Evolutionary conservation across 495 filamentous ascomycete genomes (phyloP), one percentile per base, ranked within the genome.

Genomic region (Aspergillus nanangensis): DNA sequence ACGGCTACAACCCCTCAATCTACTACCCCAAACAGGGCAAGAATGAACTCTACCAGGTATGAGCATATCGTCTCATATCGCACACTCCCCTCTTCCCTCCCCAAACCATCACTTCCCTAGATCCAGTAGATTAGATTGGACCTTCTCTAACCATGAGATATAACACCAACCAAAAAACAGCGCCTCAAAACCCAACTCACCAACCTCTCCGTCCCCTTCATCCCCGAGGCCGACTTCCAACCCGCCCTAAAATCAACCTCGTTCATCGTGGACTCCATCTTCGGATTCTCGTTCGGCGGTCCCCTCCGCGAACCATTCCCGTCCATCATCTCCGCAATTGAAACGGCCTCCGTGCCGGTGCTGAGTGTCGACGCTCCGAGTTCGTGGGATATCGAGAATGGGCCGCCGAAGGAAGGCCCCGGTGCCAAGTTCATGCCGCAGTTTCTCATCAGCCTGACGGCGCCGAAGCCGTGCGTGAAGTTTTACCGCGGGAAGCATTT

Each of bases 251-350:
- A 75, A 48, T 70, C 80, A 36, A 74, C 84, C 17, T 78, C 94
- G 59, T 84, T 95, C 54, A 72, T 98, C 38, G 73, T 98, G 46
- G 93, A 98, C 66, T 89, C 94, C 32, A 88, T 98, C 57, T 98
- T 98, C 58, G 93, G 90, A 32, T 98, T 97, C 75, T 90, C 86
- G 55, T 97, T 97, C 70, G 82, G 83, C n/a, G 91, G 90, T 9
- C 81, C 90, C 39, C 81, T 98, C 25, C 84, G 93, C 5, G 90
- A 94, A 50, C 93, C 93, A 1, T 97, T 97, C 58, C 81, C 82
- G 0, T 69, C 77, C 2, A 83, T 96, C 17, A 90, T 98, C 54
- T 71, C 76, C 25, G 83, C 87, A 13, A 75, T 98, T 41, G 78
- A 84, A 39, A 73, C 79, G 11, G 81, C 85, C n/a, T 68, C 66